Evolutionary conservation across 2,329 filamentous ascomycete genomes (phyloP), one percentile per base, ranked within the genome.

Genomic region (Hypomyces perniciosus): DNA sequence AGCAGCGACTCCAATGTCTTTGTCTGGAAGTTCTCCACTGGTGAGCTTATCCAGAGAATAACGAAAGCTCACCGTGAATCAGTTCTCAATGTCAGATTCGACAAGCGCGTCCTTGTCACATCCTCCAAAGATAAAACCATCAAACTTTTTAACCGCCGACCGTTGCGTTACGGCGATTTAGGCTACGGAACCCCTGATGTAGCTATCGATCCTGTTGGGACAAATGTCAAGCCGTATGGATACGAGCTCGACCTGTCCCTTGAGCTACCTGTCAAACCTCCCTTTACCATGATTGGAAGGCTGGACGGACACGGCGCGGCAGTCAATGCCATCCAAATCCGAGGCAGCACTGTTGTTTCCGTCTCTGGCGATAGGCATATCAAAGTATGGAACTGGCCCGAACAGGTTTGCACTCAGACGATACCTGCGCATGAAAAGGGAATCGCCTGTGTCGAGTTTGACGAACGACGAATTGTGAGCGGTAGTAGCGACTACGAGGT

Each of bases 121-220:
- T 97, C 93, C 62, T 97, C 92, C 44, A 99, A 99, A 67, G 93
- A 99, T 68, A 95, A 91, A 68, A 86, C 86, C 1, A 96, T 99
- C 75, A 96, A 96, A 68, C 84, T 99, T 13, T 99, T 95, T 80
- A 97, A 92, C 65, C 84, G 93, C 5, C 78, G 74, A 13, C 75
- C 83, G 13, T 72, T 96, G n/a, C 72, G 72, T 31, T 73, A 77
- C 40, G 80, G 80, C 26, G 80, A 85, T 33, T 55, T 76, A 3
- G 83, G 81, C 6, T 84, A 84, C 65, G 67, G 67, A 2, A 61
- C 59, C 1, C 52, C 60, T 2, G 64, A 72, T 20, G 48, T 58
- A 8, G 58, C 61, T 0, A 68, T 83, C n/a, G 74, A 79, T 48
- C 75, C 80, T 1, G 77, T 81, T 1, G 75, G 76, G 1, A 70